These are phyloP conservation scores for Fusarium sp. DNA, from an alignment of 2,329 filamentous ascomycete genomes.

Conservation along the genomic window DNA sequence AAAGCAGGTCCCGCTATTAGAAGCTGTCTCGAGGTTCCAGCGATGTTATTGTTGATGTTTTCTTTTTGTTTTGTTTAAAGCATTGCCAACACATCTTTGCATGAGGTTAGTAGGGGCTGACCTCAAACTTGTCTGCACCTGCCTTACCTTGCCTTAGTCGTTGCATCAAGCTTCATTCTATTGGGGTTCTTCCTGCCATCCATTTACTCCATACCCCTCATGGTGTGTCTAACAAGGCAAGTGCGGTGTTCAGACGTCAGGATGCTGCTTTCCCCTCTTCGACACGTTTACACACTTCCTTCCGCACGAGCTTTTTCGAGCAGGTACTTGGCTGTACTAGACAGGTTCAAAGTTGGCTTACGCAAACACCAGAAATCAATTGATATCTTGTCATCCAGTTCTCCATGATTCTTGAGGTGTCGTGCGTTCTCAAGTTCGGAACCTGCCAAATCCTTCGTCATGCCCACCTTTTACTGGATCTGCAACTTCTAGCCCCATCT, in stretches of 20 bases:
- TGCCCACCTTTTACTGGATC: constrained; percentile 17
- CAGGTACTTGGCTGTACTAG: constrained; percentile 16
- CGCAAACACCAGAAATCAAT: constrained; percentile 7
- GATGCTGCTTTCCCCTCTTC: constrained; percentile 33
- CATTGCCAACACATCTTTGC: constrained; percentile 84
- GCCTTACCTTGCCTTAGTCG: constrained; percentile 38
- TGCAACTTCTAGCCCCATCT: constrained; percentile 26
- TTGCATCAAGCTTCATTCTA: constrained; percentile 46
- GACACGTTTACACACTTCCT: constrained; percentile 23
- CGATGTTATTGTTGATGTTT: constrained; percentile 49
- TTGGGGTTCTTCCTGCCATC: constrained; percentile 34
- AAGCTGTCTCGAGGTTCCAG: constrained; percentile 39
- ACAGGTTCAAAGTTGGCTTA: background rate
- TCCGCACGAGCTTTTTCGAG: constrained; percentile 17
- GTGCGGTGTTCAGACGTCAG: constrained; percentile 26
- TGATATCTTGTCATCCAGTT: constrained; percentile 23
- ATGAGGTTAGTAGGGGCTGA: constrained; percentile 65
- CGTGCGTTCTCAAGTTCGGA: background rate
- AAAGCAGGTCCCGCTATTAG: constrained; percentile 41
- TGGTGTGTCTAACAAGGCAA: constrained; percentile 32
- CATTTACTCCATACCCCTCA: constrained; percentile 29
- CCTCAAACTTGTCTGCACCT: constrained; percentile 40
- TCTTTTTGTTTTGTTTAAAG: constrained; percentile 63
- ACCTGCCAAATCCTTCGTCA: constrained; percentile 12
- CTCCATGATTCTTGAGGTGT: constrained; percentile 9